These are phyloP conservation scores for Chlamydomonas asymmetrica DNA, from an alignment of 139 green algal species.

Conservation along the genomic window DNA sequence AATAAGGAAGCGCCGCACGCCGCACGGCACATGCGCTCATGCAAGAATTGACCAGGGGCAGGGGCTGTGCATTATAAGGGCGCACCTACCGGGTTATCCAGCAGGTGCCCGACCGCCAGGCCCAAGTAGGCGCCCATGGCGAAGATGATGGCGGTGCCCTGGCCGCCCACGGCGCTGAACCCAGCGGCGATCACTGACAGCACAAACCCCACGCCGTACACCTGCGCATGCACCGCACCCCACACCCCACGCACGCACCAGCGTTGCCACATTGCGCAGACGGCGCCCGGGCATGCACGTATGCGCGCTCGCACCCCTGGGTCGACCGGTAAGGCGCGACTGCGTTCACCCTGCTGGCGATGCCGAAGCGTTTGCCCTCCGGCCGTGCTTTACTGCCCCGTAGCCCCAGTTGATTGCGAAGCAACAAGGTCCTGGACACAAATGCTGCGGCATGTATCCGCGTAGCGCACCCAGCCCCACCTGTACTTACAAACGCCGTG, in stretches of 20 bases:
- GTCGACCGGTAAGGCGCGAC: not conserved
- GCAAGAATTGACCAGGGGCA: no score
- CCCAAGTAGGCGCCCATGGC: conserved; percentile 7
- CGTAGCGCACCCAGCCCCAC: no score
- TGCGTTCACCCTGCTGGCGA: not conserved
- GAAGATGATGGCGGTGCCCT: conserved; percentile 25
- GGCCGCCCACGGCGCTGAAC: conserved; percentile 12
- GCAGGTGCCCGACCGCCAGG: conserved; percentile 9
- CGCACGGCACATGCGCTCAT: no score
- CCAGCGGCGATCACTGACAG: conserved; percentile 1
- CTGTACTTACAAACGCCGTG: no score
- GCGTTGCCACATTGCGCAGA: conserved; percentile 1
- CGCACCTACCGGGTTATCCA: conserved; percentile 22
- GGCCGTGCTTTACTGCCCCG: no score
- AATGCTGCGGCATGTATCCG: no score
- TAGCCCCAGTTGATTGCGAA: no score
- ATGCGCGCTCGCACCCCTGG: not conserved
- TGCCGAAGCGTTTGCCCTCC: no score
- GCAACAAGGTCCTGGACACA: no score
- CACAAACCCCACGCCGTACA: conserved; percentile 11
- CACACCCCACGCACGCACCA: conserved; percentile 12
- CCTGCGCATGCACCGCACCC: not conserved
- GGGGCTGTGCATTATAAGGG: no score
- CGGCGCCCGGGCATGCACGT: not conserved
- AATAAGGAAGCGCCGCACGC: no score